These are phyloP conservation scores for Zymoseptoria brevis DNA, from an alignment of 2,329 filamentous ascomycete genomes.

Conservation along the genomic window DNA sequence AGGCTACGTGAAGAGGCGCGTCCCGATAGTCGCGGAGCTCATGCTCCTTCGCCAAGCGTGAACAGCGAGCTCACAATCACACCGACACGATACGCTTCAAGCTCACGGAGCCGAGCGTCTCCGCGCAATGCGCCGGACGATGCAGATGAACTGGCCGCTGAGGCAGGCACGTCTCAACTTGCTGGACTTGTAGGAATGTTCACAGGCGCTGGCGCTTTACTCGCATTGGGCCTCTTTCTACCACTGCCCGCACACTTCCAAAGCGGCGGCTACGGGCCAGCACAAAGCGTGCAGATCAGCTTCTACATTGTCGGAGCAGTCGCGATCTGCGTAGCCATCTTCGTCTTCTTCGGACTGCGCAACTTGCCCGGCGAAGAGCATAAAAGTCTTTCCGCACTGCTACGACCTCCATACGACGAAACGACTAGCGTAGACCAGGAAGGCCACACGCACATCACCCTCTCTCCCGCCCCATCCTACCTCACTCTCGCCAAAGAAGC, in stretches of 20 bases:
- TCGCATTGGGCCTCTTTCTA: slow-evolving; percentile 74
- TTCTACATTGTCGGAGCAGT: slow-evolving; percentile 79
- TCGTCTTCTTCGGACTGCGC: slow-evolving; percentile 71
- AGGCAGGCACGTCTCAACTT: slow-evolving; percentile 42
- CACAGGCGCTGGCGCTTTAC: slow-evolving; percentile 81
- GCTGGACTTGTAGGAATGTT: slow-evolving; percentile 88
- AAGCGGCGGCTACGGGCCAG: slow-evolving; percentile 61
- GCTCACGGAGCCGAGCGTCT: slow-evolving; percentile 13
- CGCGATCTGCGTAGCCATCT: slow-evolving; percentile 62
- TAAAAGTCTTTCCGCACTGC: slow-evolving; percentile 56
- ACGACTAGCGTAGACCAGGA: slow-evolving; percentile 16
- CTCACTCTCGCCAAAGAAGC: slow-evolving; percentile 35
- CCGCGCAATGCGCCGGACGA: neutral
- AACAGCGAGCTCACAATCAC: slow-evolving; percentile 71
- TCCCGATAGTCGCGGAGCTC: slow-evolving; percentile 35
- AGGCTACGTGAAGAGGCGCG: slow-evolving; percentile 20
- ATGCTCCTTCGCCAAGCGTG: slow-evolving; percentile 58
- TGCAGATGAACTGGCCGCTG: slow-evolving; percentile 3
- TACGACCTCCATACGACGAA: slow-evolving; percentile 27
- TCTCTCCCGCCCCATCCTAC: slow-evolving; percentile 49
- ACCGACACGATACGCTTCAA: slow-evolving; percentile 44
- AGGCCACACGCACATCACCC: slow-evolving; percentile 20
- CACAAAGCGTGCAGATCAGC: slow-evolving; percentile 67
- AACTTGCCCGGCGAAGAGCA: slow-evolving; percentile 62
- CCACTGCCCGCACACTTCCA: slow-evolving; percentile 78